phyloP scores from a whole-genome alignment of 139 green algal genomes.

The Pycnococcus provasolii region DNA sequence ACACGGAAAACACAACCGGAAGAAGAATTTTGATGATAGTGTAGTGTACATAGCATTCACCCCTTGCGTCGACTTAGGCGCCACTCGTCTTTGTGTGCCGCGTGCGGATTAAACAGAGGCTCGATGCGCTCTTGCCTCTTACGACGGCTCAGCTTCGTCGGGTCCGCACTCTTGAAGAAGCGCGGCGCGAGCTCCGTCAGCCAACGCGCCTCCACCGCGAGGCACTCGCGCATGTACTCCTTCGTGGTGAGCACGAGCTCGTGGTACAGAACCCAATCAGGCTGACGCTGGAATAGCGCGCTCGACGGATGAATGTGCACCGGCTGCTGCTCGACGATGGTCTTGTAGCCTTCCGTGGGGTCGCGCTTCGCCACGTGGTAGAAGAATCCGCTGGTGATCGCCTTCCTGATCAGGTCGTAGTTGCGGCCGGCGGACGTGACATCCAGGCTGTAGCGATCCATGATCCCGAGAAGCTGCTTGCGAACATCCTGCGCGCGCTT shows the following conservation, averaged over 20 bases:
- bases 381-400: conserved; percentile 47
- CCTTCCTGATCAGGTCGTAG: conserved; percentile 78
- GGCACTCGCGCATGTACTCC: conserved; percentile 52
- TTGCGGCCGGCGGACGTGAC: conserved; percentile 74
- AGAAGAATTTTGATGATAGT: no score
- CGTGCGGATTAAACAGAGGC: conserved; percentile 87
- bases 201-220: conserved; percentile 90
- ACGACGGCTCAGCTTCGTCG: conserved; percentile 72
- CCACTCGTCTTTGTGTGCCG: conserved; percentile 75
- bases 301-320: conserved; percentile 37
- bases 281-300: conserved; percentile 58
- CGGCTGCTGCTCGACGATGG: conserved; percentile 69
- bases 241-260: conserved; percentile 53
- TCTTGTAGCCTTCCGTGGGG: conserved; percentile 68
- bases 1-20: no score
- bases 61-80: conserved; percentile 54
- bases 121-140: conserved; percentile 92
- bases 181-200: conserved; percentile 89
- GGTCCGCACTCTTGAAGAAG: conserved; percentile 90
- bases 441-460: conserved; percentile 97
- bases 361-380: conserved; percentile 60
- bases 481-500: conserved; percentile 78
- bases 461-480: conserved; percentile 95
- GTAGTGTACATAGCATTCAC: conserved; percentile 12
- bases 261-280: conserved; percentile 81